Conservation (phyloP, 83 land plant genomes). For the Thuja plicata region DNA sequence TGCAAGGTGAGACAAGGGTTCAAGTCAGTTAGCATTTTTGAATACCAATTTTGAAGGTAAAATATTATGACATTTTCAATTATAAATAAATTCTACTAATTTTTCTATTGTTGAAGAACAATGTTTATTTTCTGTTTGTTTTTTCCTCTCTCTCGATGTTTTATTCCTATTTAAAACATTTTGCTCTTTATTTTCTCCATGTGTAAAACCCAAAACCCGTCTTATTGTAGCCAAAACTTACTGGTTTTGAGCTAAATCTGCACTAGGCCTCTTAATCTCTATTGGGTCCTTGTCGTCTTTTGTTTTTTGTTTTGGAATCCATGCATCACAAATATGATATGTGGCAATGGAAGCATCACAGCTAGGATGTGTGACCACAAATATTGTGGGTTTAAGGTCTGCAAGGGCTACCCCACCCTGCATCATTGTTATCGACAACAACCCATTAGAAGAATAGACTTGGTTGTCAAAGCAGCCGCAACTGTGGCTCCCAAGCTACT, state of each 20-base stretch:
- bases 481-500: conserved; percentile 12
- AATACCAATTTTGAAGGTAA: too few relatives aligned
- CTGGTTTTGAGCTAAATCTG: neutral
- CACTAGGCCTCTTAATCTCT: neutral
- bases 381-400: neutral
- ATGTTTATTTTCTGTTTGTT: too few relatives aligned
- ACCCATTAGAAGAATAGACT: neutral
- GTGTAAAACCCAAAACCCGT: neutral
- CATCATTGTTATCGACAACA: neutral
- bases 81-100: too few relatives aligned
- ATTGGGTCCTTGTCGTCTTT: neutral
- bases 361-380: neutral
- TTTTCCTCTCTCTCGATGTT: neutral
- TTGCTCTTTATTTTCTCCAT: neutral
- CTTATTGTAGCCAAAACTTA: neutral
- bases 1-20: too few relatives aligned
- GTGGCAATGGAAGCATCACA: neutral
- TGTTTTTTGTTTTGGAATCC: neutral
- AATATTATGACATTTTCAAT: too few relatives aligned
- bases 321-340: neutral
- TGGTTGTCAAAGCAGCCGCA: conserved; percentile 2
- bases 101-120: too few relatives aligned
- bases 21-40: too few relatives aligned
- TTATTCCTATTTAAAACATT: neutral
- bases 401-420: neutral